phyloP scores from a whole-genome alignment of 2,329 filamentous ascomycete species.

The Aureobasidium sp. region DNA sequence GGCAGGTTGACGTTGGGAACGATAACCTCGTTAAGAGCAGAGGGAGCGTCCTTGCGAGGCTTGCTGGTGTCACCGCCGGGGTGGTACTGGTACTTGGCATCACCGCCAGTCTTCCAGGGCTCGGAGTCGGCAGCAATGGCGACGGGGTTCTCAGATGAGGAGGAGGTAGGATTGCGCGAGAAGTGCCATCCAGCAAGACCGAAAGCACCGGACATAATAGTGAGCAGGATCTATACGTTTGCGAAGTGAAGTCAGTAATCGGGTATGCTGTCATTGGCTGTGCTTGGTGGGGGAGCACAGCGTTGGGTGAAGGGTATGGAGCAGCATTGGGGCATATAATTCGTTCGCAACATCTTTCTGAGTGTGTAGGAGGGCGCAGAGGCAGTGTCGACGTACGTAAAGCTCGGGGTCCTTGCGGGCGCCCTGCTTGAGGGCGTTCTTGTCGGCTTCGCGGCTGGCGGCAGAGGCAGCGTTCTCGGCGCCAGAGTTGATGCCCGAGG shows the following conservation, averaged over 20 bases:
- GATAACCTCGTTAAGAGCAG: slow-evolving; percentile 89
- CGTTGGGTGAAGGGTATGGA: too few species aligned
- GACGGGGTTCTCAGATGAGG: slow-evolving; percentile 73
- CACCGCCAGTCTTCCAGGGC: slow-evolving; percentile 72
- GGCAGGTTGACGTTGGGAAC: slow-evolving; percentile 89
- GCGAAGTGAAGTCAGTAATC: neutral
- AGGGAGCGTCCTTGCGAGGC: slow-evolving; percentile 80
- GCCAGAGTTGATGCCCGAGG: slow-evolving; percentile 34
- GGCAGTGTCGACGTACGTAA: slow-evolving; percentile 46
- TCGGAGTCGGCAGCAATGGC: slow-evolving; percentile 67
- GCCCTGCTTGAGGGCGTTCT: slow-evolving; percentile 49
- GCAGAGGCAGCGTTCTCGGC: slow-evolving; percentile 37
- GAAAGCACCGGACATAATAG: slow-evolving; percentile 83
- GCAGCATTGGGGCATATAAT: neutral
- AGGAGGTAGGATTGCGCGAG: slow-evolving; percentile 73
- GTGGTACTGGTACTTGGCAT: slow-evolving; percentile 57
- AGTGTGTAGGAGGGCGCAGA: neutral
- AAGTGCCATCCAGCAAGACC: slow-evolving; percentile 86
- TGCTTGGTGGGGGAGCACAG: neutral
- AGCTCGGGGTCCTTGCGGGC: slow-evolving; percentile 66
- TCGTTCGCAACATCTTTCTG: neutral
- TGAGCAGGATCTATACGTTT: slow-evolving; percentile 69
- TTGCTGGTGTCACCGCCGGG: slow-evolving; percentile 73
- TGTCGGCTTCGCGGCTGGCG: slow-evolving; percentile 28
- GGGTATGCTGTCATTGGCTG: neutral